Conservation (phyloP, 2,329 filamentous ascomycete species). For the Hymenoscyphus linearis region DNA sequence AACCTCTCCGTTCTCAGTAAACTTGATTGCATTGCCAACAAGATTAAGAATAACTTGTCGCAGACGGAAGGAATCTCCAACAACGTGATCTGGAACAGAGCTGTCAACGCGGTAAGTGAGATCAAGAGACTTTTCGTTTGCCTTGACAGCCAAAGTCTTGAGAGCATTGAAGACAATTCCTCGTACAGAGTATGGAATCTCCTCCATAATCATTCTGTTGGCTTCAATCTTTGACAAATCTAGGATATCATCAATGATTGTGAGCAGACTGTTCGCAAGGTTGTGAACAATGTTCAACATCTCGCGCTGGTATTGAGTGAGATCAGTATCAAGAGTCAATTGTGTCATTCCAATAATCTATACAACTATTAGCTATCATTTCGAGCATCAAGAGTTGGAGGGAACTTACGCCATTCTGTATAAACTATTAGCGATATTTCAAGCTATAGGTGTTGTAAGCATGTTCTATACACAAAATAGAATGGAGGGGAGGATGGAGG, state of each 20-base stretch:
- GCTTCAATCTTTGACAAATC: slow-evolving; percentile 83
- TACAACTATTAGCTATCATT: no score
- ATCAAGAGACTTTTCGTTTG: slow-evolving; percentile 91
- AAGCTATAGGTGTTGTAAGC: no score
- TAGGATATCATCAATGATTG: slow-evolving; percentile 85
- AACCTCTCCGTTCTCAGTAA: slow-evolving; percentile 94
- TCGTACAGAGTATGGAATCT: slow-evolving; percentile 91
- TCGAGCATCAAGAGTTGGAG: no score
- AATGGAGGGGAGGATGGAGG: neutral
- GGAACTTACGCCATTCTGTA: no score
- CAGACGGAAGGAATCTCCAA: slow-evolving; percentile 93
- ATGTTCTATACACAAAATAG: no score
- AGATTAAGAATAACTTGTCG: slow-evolving; percentile 96
- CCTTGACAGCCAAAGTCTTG: slow-evolving; percentile 94
- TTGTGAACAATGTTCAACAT: slow-evolving; percentile 99
- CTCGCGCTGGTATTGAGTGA: slow-evolving; percentile 92
- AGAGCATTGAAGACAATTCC: slow-evolving; percentile 95
- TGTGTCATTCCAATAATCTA: slow-evolving; percentile 69
- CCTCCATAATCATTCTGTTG: slow-evolving; percentile 96
- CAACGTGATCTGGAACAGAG: slow-evolving; percentile 88
- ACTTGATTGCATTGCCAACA: slow-evolving; percentile 98
- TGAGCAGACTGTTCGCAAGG: slow-evolving; percentile 89
- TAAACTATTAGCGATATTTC: no score
- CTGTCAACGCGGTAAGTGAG: slow-evolving; percentile 91
- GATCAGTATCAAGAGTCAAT: slow-evolving; percentile 86